Evolutionary conservation across 371 early-diverging fungal genomes (phyloP).

Genomic region (Thermomucor indicae-seudaticae): DNA sequence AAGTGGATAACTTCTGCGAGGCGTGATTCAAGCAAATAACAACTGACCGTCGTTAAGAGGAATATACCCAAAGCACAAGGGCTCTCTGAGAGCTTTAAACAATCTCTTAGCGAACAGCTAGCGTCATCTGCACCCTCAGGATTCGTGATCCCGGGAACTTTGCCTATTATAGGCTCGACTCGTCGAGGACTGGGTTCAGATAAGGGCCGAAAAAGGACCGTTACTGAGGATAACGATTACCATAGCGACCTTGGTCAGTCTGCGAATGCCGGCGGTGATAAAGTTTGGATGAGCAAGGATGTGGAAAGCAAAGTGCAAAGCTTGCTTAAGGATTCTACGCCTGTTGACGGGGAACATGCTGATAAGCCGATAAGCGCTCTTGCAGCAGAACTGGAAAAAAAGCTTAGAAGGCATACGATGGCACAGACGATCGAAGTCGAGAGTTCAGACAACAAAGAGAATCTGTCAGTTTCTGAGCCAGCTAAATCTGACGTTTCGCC

Average conservation of each 20-base stretch:
- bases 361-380: conserved; percentile 34
- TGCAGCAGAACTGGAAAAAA: conserved; percentile 33
- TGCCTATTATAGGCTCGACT: conserved; percentile 37
- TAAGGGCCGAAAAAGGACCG: too few relatives aligned
- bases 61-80: conserved; percentile 41
- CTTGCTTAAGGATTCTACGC: conserved; percentile 4
- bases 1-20: not conserved
- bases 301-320: conserved; percentile 15
- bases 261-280: too few relatives aligned
- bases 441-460: not conserved
- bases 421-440: conserved; percentile 9
- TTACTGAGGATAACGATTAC: too few relatives aligned
- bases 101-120: conserved; percentile 28
- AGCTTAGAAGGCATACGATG: conserved; percentile 4
- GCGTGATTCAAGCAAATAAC: too few relatives aligned
- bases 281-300: too few relatives aligned
- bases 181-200: too few relatives aligned
- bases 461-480: too few relatives aligned
- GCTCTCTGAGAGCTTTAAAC: conserved; percentile 34
- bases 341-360: conserved; percentile 8
- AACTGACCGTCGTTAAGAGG: not conserved
- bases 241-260: too few relatives aligned
- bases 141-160: conserved; percentile 42
- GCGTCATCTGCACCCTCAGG: conserved; percentile 26
- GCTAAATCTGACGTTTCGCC: too few relatives aligned